A percentile compares a stretch with the other conserved stretches of the same genome.
phyloP scores from a whole-genome alignment of 2,329 filamentous ascomycete genomes.

The Massarina eburnea region DNA sequence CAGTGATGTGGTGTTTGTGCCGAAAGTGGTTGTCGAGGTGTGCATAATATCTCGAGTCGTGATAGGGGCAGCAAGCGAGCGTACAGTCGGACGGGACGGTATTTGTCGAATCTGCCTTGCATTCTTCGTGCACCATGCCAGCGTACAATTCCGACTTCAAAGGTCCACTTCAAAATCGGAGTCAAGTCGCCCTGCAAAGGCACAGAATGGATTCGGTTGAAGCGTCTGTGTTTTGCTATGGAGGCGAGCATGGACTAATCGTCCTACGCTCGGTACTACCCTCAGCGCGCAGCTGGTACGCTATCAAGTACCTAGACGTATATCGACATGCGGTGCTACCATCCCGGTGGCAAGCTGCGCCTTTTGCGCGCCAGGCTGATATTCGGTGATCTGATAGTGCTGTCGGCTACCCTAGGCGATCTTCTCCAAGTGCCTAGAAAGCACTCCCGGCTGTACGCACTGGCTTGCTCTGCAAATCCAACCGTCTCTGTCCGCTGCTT shows the following conservation, averaged over 20 bases:
- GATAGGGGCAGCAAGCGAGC: constrained; percentile 31
- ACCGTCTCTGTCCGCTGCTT: constrained; percentile 13
- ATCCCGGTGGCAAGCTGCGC: constrained; percentile 37
- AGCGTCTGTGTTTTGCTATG: constrained; percentile 67
- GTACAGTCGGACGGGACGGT: constrained; percentile 18
- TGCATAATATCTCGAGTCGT: constrained; percentile 1
- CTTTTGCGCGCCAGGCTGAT: constrained; percentile 35
- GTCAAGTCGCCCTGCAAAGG: constrained; percentile 41
- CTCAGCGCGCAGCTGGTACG: constrained; percentile 55
- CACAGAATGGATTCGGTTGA: constrained; percentile 46
- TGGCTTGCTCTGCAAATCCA: constrained; percentile 21
- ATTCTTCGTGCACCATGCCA: background rate
- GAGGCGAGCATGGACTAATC: constrained; percentile 63
- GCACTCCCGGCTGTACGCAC: constrained; percentile 27
- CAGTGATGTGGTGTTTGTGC: background rate
- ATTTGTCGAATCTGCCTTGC: constrained; percentile 20
- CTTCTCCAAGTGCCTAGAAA: constrained; percentile 26
- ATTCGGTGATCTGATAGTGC: constrained; percentile 32
- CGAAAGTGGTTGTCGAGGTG: too few relatives aligned
- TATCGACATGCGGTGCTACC: constrained; percentile 70
- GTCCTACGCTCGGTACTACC: constrained; percentile 44
- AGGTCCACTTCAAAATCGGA: constrained; percentile 19
- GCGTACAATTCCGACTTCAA: constrained; percentile 28
- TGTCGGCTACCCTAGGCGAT: constrained; percentile 33
- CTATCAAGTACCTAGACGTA: constrained; percentile 63